Percentiles rank a stretch among this genome's conserved stretches.
phyloP scores from a whole-genome alignment of 2,329 filamentous ascomycete species.

The Talaromyces sp. region DNA sequence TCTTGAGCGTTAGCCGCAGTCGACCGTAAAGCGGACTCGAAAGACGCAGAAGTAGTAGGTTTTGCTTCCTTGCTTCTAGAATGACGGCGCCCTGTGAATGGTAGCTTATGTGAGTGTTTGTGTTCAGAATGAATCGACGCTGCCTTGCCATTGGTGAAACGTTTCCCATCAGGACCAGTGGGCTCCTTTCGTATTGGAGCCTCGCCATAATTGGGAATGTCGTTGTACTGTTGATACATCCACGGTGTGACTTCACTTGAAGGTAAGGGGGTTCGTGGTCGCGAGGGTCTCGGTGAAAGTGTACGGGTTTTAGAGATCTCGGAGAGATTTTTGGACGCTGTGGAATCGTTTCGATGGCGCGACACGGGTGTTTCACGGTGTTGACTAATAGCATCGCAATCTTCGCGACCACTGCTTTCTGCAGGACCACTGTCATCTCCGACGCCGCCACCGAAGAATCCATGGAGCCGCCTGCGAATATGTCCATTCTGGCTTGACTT shows the following conservation, averaged over 20 bases:
- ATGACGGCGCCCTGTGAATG: constrained; percentile 45
- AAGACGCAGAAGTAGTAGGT: constrained; percentile 30
- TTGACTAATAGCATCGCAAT: constrained; percentile 66
- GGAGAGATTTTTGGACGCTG: constrained; percentile 60
- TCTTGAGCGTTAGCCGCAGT: constrained; percentile 60
- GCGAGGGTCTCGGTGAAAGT: constrained; percentile 68
- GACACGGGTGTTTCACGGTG: constrained; percentile 52
- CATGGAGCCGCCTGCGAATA: constrained; percentile 75
- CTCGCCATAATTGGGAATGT: constrained; percentile 73
- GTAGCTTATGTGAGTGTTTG: constrained; percentile 43
- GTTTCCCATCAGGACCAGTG: constrained; percentile 65
- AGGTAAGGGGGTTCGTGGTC: constrained; percentile 78
- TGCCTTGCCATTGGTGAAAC: constrained; percentile 49
- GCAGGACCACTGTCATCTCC: constrained; percentile 75
- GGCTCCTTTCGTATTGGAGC: constrained; percentile 69
- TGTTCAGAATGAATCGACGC: constrained; percentile 37
- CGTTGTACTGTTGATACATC: constrained; percentile 73
- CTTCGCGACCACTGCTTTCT: constrained; percentile 55
- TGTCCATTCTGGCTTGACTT: constrained; percentile 67
- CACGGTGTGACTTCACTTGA: constrained; percentile 97
- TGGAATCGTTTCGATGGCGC: constrained; percentile 77
- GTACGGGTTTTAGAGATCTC: constrained; percentile 47
- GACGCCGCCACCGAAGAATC: constrained; percentile 92
- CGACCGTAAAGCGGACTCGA: constrained; percentile 47
- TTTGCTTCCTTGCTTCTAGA: constrained; percentile 58